Evolutionary conservation across 2,329 filamentous ascomycete species (phyloP), one percentile per base, ranked within the genome.

Genomic region (Cladosporium sp.): DNA sequence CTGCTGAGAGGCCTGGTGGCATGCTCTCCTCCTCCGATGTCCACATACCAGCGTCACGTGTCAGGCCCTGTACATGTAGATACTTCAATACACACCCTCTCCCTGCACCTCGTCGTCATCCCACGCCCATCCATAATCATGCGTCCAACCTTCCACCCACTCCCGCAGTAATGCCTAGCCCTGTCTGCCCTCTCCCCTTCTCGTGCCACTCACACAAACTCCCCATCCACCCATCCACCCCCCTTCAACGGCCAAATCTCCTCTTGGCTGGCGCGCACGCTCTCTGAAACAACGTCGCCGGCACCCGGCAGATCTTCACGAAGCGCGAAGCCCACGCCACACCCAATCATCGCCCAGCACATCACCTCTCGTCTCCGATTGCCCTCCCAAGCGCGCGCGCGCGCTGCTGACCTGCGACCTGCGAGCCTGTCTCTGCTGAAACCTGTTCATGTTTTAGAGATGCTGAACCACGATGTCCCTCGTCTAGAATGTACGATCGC

Each of bases 251-350:
- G 59, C 48, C 59, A 62, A 62, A 62, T 62, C 59, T 62, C 59
- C 59, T 60, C 32, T 34, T 34, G 26, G 39, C 43, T 30, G 48
- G n/a, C 58, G 49, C 53, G 32, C 30, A 30, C 51, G 32, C 54
- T 36, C 54, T 57, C 46, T 62, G 59, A 62, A 54, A 54, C 59
- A 54, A 46, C 46, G n/a, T 46, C 39, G 25, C 43, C 59, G 59
- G 59, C 59, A 54, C 48, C 59, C 59, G 59, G 59, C 59, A 62
- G 59, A 62, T 62, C 59, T 62, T 62, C 59, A 62, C 48, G 58
- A 39, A 54, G 48, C 21, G 56, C 56, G 56, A 43, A 23, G 58
- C 58, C 49, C 21, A 39, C 23, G 23, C 43, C 43, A 46, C 58
- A 21, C 48, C 59, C 59, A 56, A 62, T 62, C 59, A 62, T 14